Evolutionary conservation across 2,329 filamentous ascomycete species (phyloP).

Genomic region (Pestalotiopsis sp.): DNA sequence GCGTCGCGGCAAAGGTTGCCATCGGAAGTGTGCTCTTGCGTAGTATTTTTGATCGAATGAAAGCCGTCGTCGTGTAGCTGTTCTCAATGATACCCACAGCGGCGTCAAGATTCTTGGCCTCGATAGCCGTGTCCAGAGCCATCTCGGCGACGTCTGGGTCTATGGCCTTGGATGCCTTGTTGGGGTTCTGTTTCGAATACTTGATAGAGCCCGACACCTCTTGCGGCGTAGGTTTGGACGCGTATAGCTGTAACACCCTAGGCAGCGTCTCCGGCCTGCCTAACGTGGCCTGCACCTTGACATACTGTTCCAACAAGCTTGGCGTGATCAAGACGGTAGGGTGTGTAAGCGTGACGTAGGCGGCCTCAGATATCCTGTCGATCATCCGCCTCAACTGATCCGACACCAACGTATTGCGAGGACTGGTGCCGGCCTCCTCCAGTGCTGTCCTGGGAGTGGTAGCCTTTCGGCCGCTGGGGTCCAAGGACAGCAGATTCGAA

Average conservation of each 20-base stretch:
- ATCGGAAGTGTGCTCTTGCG: conserved; percentile 64
- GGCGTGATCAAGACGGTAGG: conserved; percentile 81
- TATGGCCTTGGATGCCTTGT: conserved; percentile 71
- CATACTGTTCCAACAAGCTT: conserved; percentile 72
- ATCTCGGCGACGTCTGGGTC: conserved; percentile 69
- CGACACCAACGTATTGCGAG: conserved; percentile 16
- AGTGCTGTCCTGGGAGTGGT: conserved; percentile 18
- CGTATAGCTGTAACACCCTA: conserved; percentile 79
- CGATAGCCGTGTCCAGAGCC: conserved; percentile 80
- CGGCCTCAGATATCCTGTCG: conserved; percentile 57
- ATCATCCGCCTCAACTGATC: conserved; percentile 45
- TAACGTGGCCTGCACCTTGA: conserved; percentile 74
- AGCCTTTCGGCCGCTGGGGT: conserved; percentile 20
- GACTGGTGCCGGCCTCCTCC: conserved; percentile 5
- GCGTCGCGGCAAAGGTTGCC: conserved; percentile 57
- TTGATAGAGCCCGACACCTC: conserved; percentile 60
- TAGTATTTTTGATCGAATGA: conserved; percentile 67
- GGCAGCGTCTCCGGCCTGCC: conserved; percentile 77
- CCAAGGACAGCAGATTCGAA: conserved; percentile 37
- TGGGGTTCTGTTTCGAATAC: conserved; percentile 67
- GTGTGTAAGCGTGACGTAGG: conserved; percentile 73
- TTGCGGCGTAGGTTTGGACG: conserved; percentile 75
- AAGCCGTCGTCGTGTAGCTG: conserved; percentile 69
- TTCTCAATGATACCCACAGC: conserved; percentile 76
- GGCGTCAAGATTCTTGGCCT: conserved; percentile 74